Percentiles rank a stretch among this genome's conserved stretches.
Evolutionary conservation across 768 basidiomycete species (phyloP).

Genomic region (Rubroboletus pulcherrimus): DNA sequence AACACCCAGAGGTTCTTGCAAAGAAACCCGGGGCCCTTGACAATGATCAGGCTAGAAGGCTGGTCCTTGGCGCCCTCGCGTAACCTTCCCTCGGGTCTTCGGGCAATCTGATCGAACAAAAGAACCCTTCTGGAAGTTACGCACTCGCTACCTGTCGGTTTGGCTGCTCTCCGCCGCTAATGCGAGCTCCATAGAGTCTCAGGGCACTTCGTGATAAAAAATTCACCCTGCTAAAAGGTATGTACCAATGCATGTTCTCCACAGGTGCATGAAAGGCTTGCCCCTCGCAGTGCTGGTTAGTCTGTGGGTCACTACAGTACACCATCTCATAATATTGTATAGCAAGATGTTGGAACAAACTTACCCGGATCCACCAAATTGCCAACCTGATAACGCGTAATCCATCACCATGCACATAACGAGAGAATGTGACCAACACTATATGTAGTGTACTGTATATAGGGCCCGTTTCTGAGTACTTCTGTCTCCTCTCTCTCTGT

Average conservation of each 20-base stretch:
- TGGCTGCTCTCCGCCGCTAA: not conserved
- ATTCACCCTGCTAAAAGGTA: not conserved
- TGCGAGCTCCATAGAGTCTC: not conserved
- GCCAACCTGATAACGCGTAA: too few species aligned
- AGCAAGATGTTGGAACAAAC: too few species aligned
- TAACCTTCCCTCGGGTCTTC: not conserved
- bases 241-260: not conserved
- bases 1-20: not conserved
- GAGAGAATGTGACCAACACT: too few species aligned
- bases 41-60: not conserved
- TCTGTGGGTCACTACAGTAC: not conserved
- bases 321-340: too few species aligned
- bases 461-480: not conserved
- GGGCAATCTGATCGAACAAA: not conserved
- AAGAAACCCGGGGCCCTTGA: constrained; percentile 6
- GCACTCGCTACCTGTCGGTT: not conserved
- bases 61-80: not conserved
- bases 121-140: not conserved
- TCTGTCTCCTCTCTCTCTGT: too few species aligned
- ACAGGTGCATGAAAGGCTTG: not conserved
- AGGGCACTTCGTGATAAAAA: not conserved
- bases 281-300: not conserved
- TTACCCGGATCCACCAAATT: too few species aligned
- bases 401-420: too few species aligned
- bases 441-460: too few species aligned